These are phyloP conservation scores for Talaromyces funiculosus DNA, from an alignment of 2,329 filamentous ascomycete genomes.

Conservation along the genomic window DNA sequence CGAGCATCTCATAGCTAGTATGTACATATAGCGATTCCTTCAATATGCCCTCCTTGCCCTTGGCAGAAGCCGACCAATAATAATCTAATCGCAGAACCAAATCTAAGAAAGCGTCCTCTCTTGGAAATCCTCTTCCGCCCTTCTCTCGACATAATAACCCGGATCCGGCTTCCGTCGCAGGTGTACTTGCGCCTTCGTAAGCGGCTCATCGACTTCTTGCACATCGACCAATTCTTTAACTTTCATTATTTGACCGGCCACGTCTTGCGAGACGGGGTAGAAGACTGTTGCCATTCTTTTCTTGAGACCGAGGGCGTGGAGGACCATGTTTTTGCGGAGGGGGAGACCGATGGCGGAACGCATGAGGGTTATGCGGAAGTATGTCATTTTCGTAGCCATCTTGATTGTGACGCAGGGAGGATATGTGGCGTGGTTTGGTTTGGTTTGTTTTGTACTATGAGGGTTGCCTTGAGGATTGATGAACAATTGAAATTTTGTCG, in stretches of 20 bases:
- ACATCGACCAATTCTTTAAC: constrained; percentile 77
- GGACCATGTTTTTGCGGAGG: constrained; percentile 69
- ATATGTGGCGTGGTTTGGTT: background rate
- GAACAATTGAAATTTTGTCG: background rate
- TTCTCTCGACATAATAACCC: constrained; percentile 70
- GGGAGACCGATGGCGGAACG: constrained; percentile 87
- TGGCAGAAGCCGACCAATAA: background rate
- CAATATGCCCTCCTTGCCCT: background rate
- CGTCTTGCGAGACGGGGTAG: constrained; percentile 72
- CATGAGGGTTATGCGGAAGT: constrained; percentile 86
- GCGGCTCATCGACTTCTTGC: constrained; percentile 13
- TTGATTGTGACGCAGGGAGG: background rate
- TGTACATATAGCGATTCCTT: background rate
- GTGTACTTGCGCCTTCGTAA: constrained; percentile 62
- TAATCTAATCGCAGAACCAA: too few species aligned
- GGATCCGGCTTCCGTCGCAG: constrained; percentile 66
- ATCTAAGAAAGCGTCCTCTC: constrained; percentile 16
- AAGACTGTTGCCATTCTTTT: constrained; percentile 84
- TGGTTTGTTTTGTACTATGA: background rate
- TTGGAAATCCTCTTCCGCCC: constrained; percentile 15
- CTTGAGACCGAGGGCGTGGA: constrained; percentile 77
- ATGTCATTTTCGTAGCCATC: constrained; percentile 53
- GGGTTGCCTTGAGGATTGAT: background rate
- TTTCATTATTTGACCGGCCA: constrained; percentile 86
- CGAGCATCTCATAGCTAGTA: background rate